Evolutionary conservation across 1,284 basidiomycete genomes (phyloP).

Genomic region (Ganoderma meredithae): DNA sequence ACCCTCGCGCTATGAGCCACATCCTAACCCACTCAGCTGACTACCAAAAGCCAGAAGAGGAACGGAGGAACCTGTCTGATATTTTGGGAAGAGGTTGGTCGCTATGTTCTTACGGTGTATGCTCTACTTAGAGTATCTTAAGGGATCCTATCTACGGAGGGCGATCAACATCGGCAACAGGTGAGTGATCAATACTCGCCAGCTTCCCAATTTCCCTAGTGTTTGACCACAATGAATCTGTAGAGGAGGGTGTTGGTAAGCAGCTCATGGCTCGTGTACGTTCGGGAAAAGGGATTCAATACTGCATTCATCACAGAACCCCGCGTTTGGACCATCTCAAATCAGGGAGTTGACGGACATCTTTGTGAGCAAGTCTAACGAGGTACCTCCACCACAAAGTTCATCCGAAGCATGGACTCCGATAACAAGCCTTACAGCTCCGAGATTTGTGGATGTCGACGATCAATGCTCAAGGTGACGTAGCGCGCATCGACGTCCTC

Average conservation of each 20-base stretch:
- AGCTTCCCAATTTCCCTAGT: not conserved
- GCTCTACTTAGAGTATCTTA: conserved; percentile 37
- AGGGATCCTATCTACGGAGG: not conserved
- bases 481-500: conserved; percentile 47
- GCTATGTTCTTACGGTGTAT: not conserved
- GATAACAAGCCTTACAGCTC: conserved; percentile 29
- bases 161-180: conserved; percentile 9
- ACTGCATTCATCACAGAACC: conserved; percentile 48
- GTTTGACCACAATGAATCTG: not conserved
- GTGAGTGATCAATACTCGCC: not conserved
- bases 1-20: conserved; percentile 47
- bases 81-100: not conserved
- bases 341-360: conserved; percentile 61
- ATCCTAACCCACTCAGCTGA: conserved; percentile 44
- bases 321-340: conserved; percentile 62
- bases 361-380: conserved; percentile 58
- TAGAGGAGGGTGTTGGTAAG: conserved; percentile 10
- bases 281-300: not conserved
- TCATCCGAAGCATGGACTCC: not conserved
- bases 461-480: conserved; percentile 17
- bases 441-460: conserved; percentile 38
- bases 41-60: conserved; percentile 43
- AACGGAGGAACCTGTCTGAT: conserved; percentile 45
- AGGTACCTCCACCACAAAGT: conserved; percentile 41
- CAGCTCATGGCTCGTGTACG: not conserved